These are phyloP conservation scores for Aspergillus candidus DNA, from an alignment of 2,329 filamentous ascomycete species.

Conservation along the genomic window DNA sequence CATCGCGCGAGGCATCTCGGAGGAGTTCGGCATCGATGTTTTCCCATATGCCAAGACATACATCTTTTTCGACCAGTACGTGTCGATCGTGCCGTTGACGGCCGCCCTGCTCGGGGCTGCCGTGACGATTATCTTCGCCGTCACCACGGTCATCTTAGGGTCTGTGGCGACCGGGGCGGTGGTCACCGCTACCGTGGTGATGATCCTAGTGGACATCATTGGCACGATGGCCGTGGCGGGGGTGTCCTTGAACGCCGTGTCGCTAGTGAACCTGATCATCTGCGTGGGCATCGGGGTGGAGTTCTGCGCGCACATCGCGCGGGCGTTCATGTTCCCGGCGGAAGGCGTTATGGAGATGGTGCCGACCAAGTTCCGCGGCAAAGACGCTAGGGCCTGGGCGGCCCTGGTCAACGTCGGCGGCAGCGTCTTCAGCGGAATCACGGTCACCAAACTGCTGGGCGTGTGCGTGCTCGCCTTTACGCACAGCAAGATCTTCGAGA, in stretches of 20 bases:
- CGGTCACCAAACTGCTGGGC: conserved; percentile 87
- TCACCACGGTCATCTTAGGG: conserved; percentile 75
- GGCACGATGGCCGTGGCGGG: conserved; percentile 86
- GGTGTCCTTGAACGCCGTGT: conserved; percentile 91
- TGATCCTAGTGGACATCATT: conserved; percentile 91
- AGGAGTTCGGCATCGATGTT: conserved; percentile 68
- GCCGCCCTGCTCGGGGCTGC: conserved; percentile 74
- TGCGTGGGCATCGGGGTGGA: conserved; percentile 95
- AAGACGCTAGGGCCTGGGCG: conserved; percentile 83
- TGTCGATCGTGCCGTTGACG: conserved; percentile 74
- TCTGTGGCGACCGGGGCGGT: conserved; percentile 75
- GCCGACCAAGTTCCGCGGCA: conserved; percentile 69
- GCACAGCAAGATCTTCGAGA: conserved; percentile 95
- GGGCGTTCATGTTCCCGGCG: conserved; percentile 92
- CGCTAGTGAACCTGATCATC: conserved; percentile 92
- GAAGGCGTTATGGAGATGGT: conserved; percentile 74
- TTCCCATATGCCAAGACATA: conserved; percentile 98
- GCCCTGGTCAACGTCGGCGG: conserved; percentile 91
- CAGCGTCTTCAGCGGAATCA: conserved; percentile 93
- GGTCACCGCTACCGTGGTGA: conserved; percentile 78
- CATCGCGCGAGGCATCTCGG: conserved; percentile 70
- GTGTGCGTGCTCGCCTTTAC: conserved; percentile 92
- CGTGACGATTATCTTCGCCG: conserved; percentile 74
- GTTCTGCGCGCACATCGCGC: conserved; percentile 93
- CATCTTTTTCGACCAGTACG: conserved; percentile 98